Evolutionary conservation across 805 yeast species (phyloP).

Genomic region (Candida coleopterorum): DNA sequence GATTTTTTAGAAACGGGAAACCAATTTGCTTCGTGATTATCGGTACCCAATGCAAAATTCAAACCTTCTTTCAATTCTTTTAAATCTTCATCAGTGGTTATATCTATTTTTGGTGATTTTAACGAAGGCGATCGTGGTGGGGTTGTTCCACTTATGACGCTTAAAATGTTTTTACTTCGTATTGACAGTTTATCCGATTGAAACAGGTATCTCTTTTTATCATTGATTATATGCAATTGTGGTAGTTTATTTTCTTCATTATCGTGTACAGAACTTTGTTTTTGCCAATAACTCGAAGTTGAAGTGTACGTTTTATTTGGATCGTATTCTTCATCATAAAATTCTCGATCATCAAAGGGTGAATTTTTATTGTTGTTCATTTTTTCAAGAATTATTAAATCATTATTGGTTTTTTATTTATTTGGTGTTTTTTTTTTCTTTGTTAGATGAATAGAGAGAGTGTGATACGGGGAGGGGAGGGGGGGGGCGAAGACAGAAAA

Average conservation of each 20-base stretch:
- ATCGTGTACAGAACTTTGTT: neutral
- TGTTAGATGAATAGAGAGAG: too few species aligned
- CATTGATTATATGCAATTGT: neutral
- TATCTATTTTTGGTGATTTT: neutral
- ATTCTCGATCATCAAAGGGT: slow-evolving; percentile 1
- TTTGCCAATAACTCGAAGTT: slow-evolving; percentile 5
- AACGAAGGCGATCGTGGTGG: slow-evolving; percentile 3
- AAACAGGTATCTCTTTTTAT: slow-evolving; percentile 4
- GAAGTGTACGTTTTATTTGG: slow-evolving; percentile 12
- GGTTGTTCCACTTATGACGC: slow-evolving; percentile 6
- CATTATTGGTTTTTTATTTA: neutral
- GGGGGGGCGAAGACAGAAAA: too few species aligned
- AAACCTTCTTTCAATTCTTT: slow-evolving; percentile 31
- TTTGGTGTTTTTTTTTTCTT: neutral
- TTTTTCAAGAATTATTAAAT: neutral
- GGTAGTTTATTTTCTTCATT: slow-evolving; percentile 3
- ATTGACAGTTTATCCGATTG: slow-evolving; percentile 1
- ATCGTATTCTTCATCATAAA: slow-evolving; percentile 11
- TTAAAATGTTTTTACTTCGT: slow-evolving; percentile 3
- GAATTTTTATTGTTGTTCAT: neutral
- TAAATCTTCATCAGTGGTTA: slow-evolving; percentile 20
- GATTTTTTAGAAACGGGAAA: slow-evolving; percentile 17
- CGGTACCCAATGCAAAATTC: slow-evolving; percentile 29
- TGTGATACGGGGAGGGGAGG: too few species aligned
- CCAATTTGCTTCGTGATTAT: slow-evolving; percentile 23